phyloP scores from a whole-genome alignment of 2,329 filamentous ascomycete genomes.

The Fusarium anguioides region DNA sequence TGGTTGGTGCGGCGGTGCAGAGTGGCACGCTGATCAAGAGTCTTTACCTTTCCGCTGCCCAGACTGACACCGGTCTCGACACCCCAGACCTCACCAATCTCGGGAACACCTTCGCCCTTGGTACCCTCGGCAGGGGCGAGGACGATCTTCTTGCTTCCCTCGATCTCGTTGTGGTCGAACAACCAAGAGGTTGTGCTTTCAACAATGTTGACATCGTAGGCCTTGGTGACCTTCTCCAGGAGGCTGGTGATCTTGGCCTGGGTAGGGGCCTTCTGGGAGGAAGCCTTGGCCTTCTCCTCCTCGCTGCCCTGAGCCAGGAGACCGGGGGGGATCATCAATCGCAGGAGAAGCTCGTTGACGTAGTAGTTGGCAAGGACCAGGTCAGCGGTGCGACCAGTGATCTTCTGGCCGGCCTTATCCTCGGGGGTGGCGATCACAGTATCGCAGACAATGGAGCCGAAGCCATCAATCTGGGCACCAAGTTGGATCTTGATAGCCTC shows the following conservation, averaged over 20 bases:
- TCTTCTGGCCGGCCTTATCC: conserved; percentile 69
- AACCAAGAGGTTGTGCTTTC: conserved; percentile 99
- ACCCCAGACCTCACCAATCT: conserved; percentile 95
- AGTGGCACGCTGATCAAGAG: conserved; percentile 85
- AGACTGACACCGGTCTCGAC: conserved; percentile 94
- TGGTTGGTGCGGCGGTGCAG: conserved; percentile 92
- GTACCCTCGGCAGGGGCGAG: conserved; percentile 85
- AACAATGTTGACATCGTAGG: conserved; percentile 90
- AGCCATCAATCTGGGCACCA: conserved; percentile 98
- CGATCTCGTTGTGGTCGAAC: conserved; percentile 97
- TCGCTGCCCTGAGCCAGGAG: conserved; percentile 84
- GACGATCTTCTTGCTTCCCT: conserved; percentile 97
- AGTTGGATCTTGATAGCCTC: conserved; percentile 98
- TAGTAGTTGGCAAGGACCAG: conserved; percentile 92
- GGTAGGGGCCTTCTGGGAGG: conserved; percentile 81
- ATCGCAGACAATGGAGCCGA: conserved; percentile 95
- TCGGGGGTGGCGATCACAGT: conserved; percentile 79
- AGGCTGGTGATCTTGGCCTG: conserved; percentile 88
- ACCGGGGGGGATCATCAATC: conserved; percentile 92
- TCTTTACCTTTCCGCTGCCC: conserved; percentile 95
- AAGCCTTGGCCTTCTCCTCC: conserved; percentile 94
- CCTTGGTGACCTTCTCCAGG: conserved; percentile 90
- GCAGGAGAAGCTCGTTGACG: conserved; percentile 92
- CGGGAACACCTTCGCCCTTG: conserved; percentile 90
- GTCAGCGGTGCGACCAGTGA: conserved; percentile 85